Percentiles rank a stretch among this genome's conserved stretches.
Conservation (phyloP, 2,329 filamentous ascomycete species). For the Claviceps pazoutovae region DNA sequence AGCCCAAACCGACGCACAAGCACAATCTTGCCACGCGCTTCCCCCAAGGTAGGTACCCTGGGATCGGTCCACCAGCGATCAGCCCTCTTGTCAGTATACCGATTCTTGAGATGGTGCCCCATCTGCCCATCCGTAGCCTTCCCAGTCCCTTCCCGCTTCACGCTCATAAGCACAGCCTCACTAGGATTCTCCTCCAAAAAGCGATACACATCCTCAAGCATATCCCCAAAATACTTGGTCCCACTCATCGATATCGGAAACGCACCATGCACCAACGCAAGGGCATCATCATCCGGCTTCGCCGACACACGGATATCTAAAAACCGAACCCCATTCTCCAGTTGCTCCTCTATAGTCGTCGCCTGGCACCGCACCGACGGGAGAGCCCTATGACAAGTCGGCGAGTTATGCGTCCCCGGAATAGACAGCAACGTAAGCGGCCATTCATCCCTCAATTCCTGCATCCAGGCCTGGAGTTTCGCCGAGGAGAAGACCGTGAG, state of each 20-base stretch:
- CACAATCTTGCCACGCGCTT: conserved; percentile 69
- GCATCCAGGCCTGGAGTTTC: conserved; percentile 68
- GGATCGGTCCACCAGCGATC: conserved; percentile 68
- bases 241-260: conserved; percentile 82
- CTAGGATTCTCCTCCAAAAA: conserved; percentile 68
- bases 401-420: conserved; percentile 90
- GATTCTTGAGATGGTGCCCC: conserved; percentile 54
- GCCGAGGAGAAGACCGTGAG: conserved; percentile 57
- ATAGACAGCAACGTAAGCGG: conserved; percentile 74
- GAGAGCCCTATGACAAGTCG: conserved; percentile 69
- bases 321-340: conserved; percentile 84
- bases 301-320: conserved; percentile 71
- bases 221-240: conserved; percentile 59
- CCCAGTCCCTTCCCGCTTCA: conserved; percentile 86
- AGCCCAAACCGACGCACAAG: conserved; percentile 69
- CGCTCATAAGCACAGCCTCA: conserved; percentile 71
- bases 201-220: conserved; percentile 55
- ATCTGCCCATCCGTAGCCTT: conserved; percentile 68
- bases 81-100: conserved; percentile 47
- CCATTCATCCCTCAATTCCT: conserved; percentile 52
- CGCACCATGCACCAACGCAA: conserved; percentile 76
- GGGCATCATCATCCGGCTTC: conserved; percentile 41
- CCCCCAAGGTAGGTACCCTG: conserved; percentile 62
- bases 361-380: conserved; percentile 91
- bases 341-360: conserved; percentile 60